phyloP scores from a whole-genome alignment of 2,329 filamentous ascomycete species.

The Aspergillus sp. region DNA sequence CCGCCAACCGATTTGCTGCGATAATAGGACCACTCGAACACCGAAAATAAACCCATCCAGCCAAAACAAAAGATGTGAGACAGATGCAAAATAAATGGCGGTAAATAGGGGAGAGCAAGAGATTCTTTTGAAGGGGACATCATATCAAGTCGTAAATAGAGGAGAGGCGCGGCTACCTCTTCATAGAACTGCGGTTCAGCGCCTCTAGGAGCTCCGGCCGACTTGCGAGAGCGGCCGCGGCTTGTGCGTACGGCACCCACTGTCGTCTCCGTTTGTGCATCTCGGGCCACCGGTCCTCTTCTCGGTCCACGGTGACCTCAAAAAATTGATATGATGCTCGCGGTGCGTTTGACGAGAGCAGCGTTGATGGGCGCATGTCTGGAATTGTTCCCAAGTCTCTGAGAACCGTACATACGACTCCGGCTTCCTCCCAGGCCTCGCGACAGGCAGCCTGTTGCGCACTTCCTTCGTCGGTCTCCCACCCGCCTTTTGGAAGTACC shows the following conservation, averaged over 20 bases:
- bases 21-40: slow-evolving; percentile 26
- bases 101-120: slow-evolving; percentile 10
- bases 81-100: slow-evolving; percentile 18
- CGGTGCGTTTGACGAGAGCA: slow-evolving; percentile 64
- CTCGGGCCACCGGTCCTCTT: slow-evolving; percentile 91
- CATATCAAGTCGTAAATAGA: slow-evolving; percentile 31
- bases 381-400: slow-evolving; percentile 85
- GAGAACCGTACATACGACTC: slow-evolving; percentile 82
- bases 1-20: slow-evolving; percentile 23
- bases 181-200: slow-evolving; percentile 77
- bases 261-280: slow-evolving; percentile 85
- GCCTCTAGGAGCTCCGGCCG: slow-evolving; percentile 90
- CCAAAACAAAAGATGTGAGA: slow-evolving; percentile 11
- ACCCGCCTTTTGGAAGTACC: slow-evolving; percentile 97
- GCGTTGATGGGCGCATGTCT: slow-evolving; percentile 69
- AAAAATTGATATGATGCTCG: slow-evolving; percentile 67
- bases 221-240: slow-evolving; percentile 73
- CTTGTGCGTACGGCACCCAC: slow-evolving; percentile 87
- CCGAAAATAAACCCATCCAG: slow-evolving; percentile 25
- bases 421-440: slow-evolving; percentile 98
- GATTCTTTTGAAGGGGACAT: slow-evolving; percentile 22
- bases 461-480: slow-evolving; percentile 92
- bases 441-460: slow-evolving; percentile 80
- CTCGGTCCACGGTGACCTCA: slow-evolving; percentile 83
- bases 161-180: slow-evolving; percentile 42